Base-by-base conservation (phyloP, 192 early-diverging fungal species). In the Cetraspora pellucida region DNA sequence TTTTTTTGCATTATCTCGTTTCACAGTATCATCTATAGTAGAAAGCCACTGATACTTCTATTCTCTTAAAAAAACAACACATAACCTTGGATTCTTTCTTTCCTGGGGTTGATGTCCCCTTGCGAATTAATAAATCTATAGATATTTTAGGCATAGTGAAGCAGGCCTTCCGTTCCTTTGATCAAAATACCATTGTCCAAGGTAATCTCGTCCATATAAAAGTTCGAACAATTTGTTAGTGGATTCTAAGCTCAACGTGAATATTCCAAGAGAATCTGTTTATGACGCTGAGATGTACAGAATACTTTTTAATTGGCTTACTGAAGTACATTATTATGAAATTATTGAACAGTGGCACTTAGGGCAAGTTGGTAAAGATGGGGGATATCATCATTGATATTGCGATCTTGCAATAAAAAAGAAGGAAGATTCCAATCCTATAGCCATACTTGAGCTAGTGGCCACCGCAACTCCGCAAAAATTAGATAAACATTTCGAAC, bases 261-360 rank as follows among this genome's bases (percentile, higher is more conserved):
- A 10, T 52, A 72, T 79, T 64, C 78, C 78, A 52, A 23, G 72
- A 79, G 78, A 79, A 50, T 61, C 70, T 63, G 73, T 75, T 19
- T 79, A 79, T 44, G 66, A 79, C 64, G 27, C 71, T 1, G 78
- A 79, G 63, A 66, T 79, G 72, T 61, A 44, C 46, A 79, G 78
- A 59, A 66, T 79, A 37, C 60, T 74, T 30, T 58, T 28, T 47
- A 79, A 74, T 30, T 79, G 78, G 78, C 60, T 75, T n/a, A 17
- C 49, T 25, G 43, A 47, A 27, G 27, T 11, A 68, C n/a, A 60
- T 59, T 28, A 59, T 59, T 66, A 69, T 61, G 30, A 52, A 49
- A 63, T 79, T 46, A 74, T 59, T 46, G 60, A 47, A 43, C 72
- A 79, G 71, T 61, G 50, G 49, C 78, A 75, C 74, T 79, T 66